phyloP scores from a whole-genome alignment of 1,139 yeast species.

The Suhomyces kunorum region DNA sequence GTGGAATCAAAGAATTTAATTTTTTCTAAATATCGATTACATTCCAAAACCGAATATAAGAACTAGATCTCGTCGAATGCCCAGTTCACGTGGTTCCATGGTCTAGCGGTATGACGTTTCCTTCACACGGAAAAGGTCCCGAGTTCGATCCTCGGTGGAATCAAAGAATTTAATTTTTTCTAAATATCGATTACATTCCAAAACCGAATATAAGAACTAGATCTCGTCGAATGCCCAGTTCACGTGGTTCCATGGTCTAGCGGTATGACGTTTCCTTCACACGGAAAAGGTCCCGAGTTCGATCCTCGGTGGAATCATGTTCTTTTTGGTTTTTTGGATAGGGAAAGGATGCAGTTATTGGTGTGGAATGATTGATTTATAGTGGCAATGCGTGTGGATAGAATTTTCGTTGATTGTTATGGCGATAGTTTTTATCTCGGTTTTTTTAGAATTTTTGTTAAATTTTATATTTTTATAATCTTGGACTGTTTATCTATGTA shows the following conservation, averaged over 20 bases:
- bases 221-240: not conserved
- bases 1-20: slow-evolving; percentile 14
- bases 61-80: not conserved
- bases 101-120: slow-evolving; percentile 18
- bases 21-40: not conserved
- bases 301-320: slow-evolving; percentile 16
- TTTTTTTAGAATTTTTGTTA: too few relatives aligned
- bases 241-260: slow-evolving; percentile 16
- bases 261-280: slow-evolving; percentile 18
- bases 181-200: not conserved
- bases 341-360: too few relatives aligned
- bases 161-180: slow-evolving; percentile 1
- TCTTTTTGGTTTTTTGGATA: not conserved
- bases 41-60: not conserved
- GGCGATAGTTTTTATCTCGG: too few relatives aligned
- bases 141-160: slow-evolving; percentile 18
- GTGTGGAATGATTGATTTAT: too few relatives aligned
- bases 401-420: too few relatives aligned
- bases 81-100: slow-evolving; percentile 12
- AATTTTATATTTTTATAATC: too few relatives aligned
- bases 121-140: slow-evolving; percentile 17
- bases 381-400: too few relatives aligned
- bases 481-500: too few relatives aligned
- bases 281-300: slow-evolving; percentile 17
- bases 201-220: not conserved